These are phyloP conservation scores for Xylaria telfairii DNA, from an alignment of 495 filamentous ascomycete genomes.

Conservation along the genomic window DNA sequence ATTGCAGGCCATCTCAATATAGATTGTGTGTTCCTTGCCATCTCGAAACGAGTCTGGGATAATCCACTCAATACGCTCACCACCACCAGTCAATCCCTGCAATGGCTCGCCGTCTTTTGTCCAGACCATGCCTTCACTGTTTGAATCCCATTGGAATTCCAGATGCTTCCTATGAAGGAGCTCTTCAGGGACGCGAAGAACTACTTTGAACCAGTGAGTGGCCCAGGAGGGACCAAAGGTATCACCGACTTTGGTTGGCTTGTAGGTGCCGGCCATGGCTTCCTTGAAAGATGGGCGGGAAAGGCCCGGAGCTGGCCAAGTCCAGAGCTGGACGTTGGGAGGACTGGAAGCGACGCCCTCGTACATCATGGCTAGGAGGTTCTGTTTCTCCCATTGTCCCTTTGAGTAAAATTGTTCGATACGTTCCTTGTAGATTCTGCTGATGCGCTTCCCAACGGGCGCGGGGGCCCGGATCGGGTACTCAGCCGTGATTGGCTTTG, in stretches of 20 bases:
- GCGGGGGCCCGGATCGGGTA: slow-evolving; percentile 56
- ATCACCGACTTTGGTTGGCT: slow-evolving; percentile 73
- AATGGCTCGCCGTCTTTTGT: slow-evolving; percentile 84
- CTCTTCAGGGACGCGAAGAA: slow-evolving; percentile 75
- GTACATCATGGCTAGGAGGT: slow-evolving; percentile 78
- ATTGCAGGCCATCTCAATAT: slow-evolving; percentile 98
- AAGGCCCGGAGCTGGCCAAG: slow-evolving; percentile 82
- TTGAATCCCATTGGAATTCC: slow-evolving; percentile 94
- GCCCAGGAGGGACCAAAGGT: slow-evolving; percentile 95
- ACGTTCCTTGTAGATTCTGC: slow-evolving; percentile 84
- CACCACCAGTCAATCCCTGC: slow-evolving; percentile 91
- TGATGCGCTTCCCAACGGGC: slow-evolving; percentile 80
- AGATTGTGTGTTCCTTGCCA: slow-evolving; percentile 85
- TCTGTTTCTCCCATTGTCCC: slow-evolving; percentile 82
- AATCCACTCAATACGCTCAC: slow-evolving; percentile 89
- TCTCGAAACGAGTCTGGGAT: slow-evolving; percentile 80
- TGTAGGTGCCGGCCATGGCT: slow-evolving; percentile 80
- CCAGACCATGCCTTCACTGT: slow-evolving; percentile 92
- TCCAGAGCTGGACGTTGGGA: slow-evolving; percentile 81
- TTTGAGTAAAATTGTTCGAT: slow-evolving; percentile 76
- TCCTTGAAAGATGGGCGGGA: slow-evolving; percentile 88
- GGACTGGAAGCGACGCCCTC: slow-evolving; percentile 74
- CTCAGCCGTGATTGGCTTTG: slow-evolving; percentile 38
- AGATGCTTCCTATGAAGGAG: slow-evolving; percentile 75
- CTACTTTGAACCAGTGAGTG: slow-evolving; percentile 95